Conservation (phyloP, 1,284 basidiomycete genomes). For the Trichosporon sp. region DNA sequence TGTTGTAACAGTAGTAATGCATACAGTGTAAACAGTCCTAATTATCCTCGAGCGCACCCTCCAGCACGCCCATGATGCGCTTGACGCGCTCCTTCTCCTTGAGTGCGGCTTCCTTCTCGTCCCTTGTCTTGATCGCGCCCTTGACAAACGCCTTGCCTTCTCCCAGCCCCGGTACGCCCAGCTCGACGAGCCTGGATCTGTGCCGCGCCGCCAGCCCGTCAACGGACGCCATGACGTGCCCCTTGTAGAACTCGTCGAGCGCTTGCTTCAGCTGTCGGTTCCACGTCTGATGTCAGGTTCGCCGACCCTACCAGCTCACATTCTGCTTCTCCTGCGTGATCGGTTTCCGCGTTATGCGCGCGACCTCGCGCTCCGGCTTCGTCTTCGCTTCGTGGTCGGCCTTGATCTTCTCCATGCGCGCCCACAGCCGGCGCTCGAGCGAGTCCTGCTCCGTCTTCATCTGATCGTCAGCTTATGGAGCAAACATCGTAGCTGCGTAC, state of each 20-base stretch:
- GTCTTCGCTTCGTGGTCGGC: conserved; percentile 42
- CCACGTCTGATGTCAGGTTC: conserved; percentile 38
- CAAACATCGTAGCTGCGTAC: conserved; percentile 28
- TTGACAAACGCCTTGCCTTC: conserved; percentile 23
- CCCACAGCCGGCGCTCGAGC: conserved; percentile 49
- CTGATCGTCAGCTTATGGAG: conserved; percentile 32
- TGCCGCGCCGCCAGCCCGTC: conserved; percentile 47
- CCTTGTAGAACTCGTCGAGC: conserved; percentile 39
- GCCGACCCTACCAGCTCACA: conserved; percentile 29
- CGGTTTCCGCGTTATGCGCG: conserved; percentile 42
- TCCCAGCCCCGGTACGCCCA: conserved; percentile 49
- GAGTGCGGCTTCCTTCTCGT: conserved; percentile 22
- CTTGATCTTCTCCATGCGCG: conserved; percentile 50
- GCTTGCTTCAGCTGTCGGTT: conserved; percentile 27
- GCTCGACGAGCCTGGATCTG: conserved; percentile 36
- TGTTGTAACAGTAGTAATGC: conserved; percentile 26
- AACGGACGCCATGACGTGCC: conserved; percentile 39
- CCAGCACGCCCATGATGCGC: conserved; percentile 48
- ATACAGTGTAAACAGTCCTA: conserved; percentile 21
- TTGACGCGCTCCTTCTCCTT: conserved; percentile 38
- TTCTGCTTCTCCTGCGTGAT: conserved; percentile 40
- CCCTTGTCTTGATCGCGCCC: background rate
- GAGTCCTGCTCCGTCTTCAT: conserved; percentile 53
- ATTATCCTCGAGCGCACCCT: conserved; percentile 41
- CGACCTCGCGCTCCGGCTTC: conserved; percentile 46